Conservation (phyloP, 108 stramenopile genomes). For the Nitzschia putrida region DNA sequence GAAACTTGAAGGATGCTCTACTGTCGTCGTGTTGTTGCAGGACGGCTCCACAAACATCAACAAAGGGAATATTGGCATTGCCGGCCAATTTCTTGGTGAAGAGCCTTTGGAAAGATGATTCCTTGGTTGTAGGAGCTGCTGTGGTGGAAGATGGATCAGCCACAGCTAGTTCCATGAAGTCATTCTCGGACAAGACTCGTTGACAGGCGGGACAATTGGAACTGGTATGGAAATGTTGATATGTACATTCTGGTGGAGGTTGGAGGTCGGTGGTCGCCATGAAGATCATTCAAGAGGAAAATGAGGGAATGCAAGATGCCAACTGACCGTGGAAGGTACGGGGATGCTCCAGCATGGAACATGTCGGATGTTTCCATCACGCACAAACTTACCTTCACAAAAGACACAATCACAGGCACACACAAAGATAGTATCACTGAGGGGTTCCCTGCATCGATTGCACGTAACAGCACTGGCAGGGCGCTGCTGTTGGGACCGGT, state of each 20-base stretch:
- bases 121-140: slow-evolving; percentile 27
- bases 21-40: slow-evolving; percentile 47
- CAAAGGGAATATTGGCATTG: slow-evolving; percentile 12
- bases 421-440: slow-evolving; percentile 71
- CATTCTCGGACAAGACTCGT: slow-evolving; percentile 53
- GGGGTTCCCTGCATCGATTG: slow-evolving; percentile 66
- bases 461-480: slow-evolving; percentile 32
- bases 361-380: too few relatives aligned
- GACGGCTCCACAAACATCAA: slow-evolving; percentile 36
- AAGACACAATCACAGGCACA: slow-evolving; percentile 78
- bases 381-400: slow-evolving; percentile 82
- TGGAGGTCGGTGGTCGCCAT: neutral
- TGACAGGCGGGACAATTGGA: slow-evolving; percentile 65
- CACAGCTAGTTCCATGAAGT: slow-evolving; percentile 73
- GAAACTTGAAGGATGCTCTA: slow-evolving; percentile 61
- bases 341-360: too few relatives aligned
- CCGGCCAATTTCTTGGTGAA: slow-evolving; percentile 32
- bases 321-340: too few relatives aligned
- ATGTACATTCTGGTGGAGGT: slow-evolving; percentile 62
- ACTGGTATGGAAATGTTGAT: slow-evolving; percentile 67
- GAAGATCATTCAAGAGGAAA: neutral
- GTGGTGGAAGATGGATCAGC: slow-evolving; percentile 61
- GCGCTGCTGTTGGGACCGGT: neutral
- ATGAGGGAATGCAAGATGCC: neutral
- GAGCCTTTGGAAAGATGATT: slow-evolving; percentile 27